Evolutionary conservation across 768 basidiomycete species (phyloP), one percentile per base, ranked within the genome.

Genomic region (Auriscalpium microsporum): DNA sequence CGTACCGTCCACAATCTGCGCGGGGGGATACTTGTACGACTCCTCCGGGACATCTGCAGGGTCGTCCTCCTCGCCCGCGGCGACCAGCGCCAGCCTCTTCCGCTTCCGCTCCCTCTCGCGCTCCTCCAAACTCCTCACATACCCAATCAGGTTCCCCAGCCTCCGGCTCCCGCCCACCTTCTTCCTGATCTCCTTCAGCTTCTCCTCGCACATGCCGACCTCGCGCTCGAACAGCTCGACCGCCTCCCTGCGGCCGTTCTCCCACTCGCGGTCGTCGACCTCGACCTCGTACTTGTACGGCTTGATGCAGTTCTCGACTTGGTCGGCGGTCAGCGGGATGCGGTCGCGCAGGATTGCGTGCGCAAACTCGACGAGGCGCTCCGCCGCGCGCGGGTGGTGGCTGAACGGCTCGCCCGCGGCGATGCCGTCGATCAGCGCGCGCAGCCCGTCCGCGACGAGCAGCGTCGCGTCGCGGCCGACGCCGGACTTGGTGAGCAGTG

Each of bases 261-360:
- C 90, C 96, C 96, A 99, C 69, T 99, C 96, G 44, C 86, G 75
- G 13, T 82, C 79, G 59, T 97, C 94, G 13, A 97, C 87, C 67
- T 99, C 96, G 28, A 98, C 86, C 65, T 98, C 95, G 65, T 96
- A 95, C 75, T 99, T 99, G 80, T 83, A 97, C 33, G 96, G 96
- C 72, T 99, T 99, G 77, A 99, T 97, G 70, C 92, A 95, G 69
- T 98, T 99, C 75, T 99, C 96, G 14, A 99, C 95, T 71, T 98
- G 95, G 68, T 99, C 96, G 5, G 91, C 87, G n/a, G 96, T 93
- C 53, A 95, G 72, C 14, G 91, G 89, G 55, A 97, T 88, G 7
- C 95, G 82, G 65, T 98, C 95, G 56, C 95, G 80, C 52, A 99
- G 72, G 65, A 99, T 94, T 69, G 79, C 82, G 71, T 98, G 94